Conservation (phyloP, 805 yeast genomes). For the Ogataea nitratoaversa region DNA sequence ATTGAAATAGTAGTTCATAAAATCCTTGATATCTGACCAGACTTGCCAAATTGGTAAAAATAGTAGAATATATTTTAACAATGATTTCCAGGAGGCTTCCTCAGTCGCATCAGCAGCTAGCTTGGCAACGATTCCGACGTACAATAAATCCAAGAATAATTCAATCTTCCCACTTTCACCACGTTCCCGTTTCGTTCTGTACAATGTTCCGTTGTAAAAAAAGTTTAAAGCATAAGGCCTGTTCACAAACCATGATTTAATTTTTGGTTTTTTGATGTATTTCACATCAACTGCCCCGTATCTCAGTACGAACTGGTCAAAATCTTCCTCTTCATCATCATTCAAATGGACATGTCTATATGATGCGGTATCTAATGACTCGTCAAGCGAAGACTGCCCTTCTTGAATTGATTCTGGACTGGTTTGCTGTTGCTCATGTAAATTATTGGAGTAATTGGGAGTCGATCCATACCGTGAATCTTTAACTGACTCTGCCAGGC, state of each 20-base stretch:
- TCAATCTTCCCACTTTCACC: constrained; percentile 46
- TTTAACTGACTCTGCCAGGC: too few species aligned
- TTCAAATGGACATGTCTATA: constrained; percentile 12
- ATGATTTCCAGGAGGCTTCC: constrained; percentile 42
- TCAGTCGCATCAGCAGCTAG: constrained; percentile 51
- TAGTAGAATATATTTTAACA: constrained; percentile 44
- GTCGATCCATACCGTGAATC: too few species aligned
- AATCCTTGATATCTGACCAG: constrained; percentile 62
- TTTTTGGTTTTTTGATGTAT: constrained; percentile 40
- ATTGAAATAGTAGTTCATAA: constrained; percentile 58
- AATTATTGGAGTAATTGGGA: too few species aligned
- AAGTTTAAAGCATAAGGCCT: constrained; percentile 58
- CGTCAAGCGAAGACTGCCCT: neutral
- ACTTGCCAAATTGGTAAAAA: constrained; percentile 60
- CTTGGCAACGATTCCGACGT: constrained; percentile 61
- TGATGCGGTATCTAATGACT: constrained; percentile 3
- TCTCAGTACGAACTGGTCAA: constrained; percentile 39
- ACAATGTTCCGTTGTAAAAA: constrained; percentile 52
- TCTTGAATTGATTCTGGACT: too few species aligned
- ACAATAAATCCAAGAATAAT: constrained; percentile 57
- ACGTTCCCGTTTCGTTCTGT: constrained; percentile 52
- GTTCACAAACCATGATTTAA: constrained; percentile 35
- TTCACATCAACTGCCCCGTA: constrained; percentile 47
- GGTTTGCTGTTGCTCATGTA: too few species aligned
- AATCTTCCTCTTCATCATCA: constrained; percentile 14